Evolutionary conservation across 1,284 basidiomycete genomes (phyloP), one percentile per base, ranked within the genome.

Genomic region (Laetiporus sulphureus): DNA sequence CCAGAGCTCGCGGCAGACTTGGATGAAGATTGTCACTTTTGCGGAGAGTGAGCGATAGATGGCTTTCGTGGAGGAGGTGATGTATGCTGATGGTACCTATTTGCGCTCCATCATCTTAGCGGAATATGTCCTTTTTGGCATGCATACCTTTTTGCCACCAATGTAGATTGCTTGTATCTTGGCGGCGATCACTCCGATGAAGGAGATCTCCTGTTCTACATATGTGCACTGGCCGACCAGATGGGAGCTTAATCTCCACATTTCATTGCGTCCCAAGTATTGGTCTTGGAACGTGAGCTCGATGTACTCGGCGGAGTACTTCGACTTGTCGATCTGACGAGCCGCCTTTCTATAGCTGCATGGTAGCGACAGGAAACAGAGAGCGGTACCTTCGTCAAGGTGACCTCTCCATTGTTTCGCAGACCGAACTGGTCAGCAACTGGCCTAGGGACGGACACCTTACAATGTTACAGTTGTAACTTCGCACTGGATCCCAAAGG

Each of bases 1-100:
- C 91, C 92, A 99, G 47, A 97, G 81, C 61, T 99, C 96, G 40
- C 83, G 77, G 56, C 91, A 94, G 12, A 99, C 84, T 69, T 98
- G 94, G 40, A 99, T 90, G 62, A 97, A 96, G 40, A 99, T 84
- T 2, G 81, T 89, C 31, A 87, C 79, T 61, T 90, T 93, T 29
- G 95, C 91, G 4, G 92, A 96, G 39, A 92, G 77, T 13, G 91
- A 92, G 27, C 95, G 77, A 56, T 88, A 97, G 38, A 98, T 83
- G 15, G 87, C 69, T 64, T 94, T 96, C 11, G 95, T 97, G 18
- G 79, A 72, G 18, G 85, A 64, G 1, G 88, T 89, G 40, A 98
- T 75, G 46, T 83, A 84, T 1, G 83, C 93, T 22, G 90, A 86
- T 8, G 84, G 80, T 10, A 85, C 82, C 79, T 91, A 46, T 15